Conservation (phyloP, 1,284 basidiomycete species). For the Trichosporon faecale region DNA sequence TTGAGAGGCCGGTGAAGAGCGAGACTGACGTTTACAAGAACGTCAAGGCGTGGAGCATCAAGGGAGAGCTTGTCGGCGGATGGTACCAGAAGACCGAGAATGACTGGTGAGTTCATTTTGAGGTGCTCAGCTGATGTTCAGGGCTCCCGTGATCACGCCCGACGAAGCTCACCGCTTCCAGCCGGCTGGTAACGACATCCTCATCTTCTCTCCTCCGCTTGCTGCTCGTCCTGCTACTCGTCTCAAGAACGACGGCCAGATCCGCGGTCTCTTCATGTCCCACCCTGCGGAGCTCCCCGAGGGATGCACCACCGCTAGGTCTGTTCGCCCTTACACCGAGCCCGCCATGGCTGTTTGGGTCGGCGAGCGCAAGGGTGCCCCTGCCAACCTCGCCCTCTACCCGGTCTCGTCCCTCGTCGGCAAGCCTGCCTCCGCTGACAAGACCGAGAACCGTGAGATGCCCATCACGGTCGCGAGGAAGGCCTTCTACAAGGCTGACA, state of each 20-base stretch:
- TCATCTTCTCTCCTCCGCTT: conserved; percentile 63
- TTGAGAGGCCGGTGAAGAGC: conserved; percentile 67
- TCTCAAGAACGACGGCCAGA: conserved; percentile 44
- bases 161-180: conserved; percentile 86
- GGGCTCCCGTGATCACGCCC: conserved; percentile 83
- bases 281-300: conserved; percentile 35
- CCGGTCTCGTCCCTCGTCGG: conserved; percentile 63
- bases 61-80: conserved; percentile 44
- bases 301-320: conserved; percentile 34
- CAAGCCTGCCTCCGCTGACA: conserved; percentile 55
- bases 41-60: conserved; percentile 47
- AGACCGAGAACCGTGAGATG: conserved; percentile 56
- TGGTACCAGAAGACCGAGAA: conserved; percentile 50
- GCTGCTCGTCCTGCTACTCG: conserved; percentile 38
- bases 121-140: conserved; percentile 25
- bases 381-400: conserved; percentile 83
- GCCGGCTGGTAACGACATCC: conserved; percentile 63
- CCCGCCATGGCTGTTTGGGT: conserved; percentile 75
- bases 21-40: conserved; percentile 51
- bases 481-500: conserved; percentile 95
- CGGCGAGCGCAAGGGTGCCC: conserved; percentile 94
- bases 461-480: conserved; percentile 60
- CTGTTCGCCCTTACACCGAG: conserved; percentile 35
- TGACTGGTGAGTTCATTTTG: conserved; percentile 40
- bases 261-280: conserved; percentile 48